phyloP scores from a whole-genome alignment of 2,329 filamentous ascomycete species.

The Cytospora piceicola region DNA sequence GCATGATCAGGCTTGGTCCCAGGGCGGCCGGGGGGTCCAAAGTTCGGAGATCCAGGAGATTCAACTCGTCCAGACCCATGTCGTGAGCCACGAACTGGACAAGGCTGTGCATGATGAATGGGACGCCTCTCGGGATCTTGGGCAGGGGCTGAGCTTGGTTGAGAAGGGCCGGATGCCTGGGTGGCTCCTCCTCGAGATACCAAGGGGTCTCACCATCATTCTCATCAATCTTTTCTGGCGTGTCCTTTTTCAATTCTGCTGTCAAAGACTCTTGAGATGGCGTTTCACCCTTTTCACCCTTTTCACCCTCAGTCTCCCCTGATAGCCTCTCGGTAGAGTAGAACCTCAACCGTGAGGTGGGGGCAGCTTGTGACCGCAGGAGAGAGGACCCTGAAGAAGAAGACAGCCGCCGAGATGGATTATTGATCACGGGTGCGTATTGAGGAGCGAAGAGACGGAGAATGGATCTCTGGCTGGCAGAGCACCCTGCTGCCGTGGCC shows the following conservation, averaged over 20 bases:
- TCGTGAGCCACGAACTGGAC: conserved; percentile 81
- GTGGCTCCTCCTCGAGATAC: conserved; percentile 80
- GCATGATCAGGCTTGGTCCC: conserved; percentile 87
- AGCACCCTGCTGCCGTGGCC: conserved; percentile 38
- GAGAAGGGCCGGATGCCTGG: conserved; percentile 54
- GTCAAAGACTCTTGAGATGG: background rate
- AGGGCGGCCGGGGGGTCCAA: conserved; percentile 87
- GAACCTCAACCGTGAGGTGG: conserved; percentile 8
- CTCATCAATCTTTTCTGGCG: conserved; percentile 15
- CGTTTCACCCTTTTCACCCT: conserved; percentile 18
- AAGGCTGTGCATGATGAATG: conserved; percentile 71
- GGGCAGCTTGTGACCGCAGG: conserved; percentile 1
- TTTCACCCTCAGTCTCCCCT: conserved; percentile 30
- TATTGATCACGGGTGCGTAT: conserved; percentile 19
- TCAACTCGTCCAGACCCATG: conserved; percentile 81
- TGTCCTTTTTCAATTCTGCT: conserved; percentile 30
- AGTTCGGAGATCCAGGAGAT: conserved; percentile 78
- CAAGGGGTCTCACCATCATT: conserved; percentile 52
- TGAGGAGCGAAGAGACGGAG: conserved; percentile 36
- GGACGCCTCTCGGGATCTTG: conserved; percentile 67
- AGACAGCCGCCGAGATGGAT: conserved; percentile 8
- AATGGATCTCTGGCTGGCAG: conserved; percentile 37
- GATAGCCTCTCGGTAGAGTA: conserved; percentile 21
- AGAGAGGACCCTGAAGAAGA: background rate
- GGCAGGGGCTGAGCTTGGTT: conserved; percentile 52